Evolutionary conservation across 176 grass and related monocot species (phyloP).

Genomic region (Carex scoparia): DNA sequence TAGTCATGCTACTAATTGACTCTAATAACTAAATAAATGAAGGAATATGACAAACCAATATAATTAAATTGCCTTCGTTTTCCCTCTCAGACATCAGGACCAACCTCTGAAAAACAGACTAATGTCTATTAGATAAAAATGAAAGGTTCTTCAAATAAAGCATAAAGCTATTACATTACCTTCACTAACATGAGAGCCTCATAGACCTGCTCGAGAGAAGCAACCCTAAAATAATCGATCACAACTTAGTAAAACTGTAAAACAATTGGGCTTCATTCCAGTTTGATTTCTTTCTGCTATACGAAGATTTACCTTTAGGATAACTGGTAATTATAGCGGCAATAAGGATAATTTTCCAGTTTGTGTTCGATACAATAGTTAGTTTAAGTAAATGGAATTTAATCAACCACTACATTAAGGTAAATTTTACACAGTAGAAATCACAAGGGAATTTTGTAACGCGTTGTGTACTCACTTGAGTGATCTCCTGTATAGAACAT

Average conservation of each 20-base stretch:
- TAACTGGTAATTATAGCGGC: background rate
- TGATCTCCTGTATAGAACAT: conserved; percentile 34
- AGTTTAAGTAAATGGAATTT: background rate
- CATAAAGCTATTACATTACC: conserved; percentile 25
- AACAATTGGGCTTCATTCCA: background rate
- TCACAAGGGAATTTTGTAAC: background rate
- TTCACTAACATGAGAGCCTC: conserved; percentile 84
- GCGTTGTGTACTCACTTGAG: conserved; percentile 37
- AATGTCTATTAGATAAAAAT: background rate
- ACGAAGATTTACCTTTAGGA: background rate
- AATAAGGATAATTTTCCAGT: background rate
- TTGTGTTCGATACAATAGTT: background rate
- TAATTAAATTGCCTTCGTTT: conserved; percentile 90
- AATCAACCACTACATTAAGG: background rate
- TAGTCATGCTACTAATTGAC: background rate
- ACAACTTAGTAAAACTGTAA: background rate
- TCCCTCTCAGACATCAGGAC: conserved; percentile 74
- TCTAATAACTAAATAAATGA: background rate
- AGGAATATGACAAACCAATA: conserved; percentile 44
- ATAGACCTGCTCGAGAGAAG: conserved; percentile 62
- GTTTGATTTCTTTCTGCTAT: background rate
- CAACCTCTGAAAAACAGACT: conserved; percentile 43
- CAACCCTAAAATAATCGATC: conserved; percentile 44
- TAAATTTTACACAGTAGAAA: background rate
- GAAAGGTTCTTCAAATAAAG: background rate